Percentiles rank a stretch among this genome's conserved stretches.
phyloP scores from a whole-genome alignment of 345 rosid genomes.

The Acer campestre region DNA sequence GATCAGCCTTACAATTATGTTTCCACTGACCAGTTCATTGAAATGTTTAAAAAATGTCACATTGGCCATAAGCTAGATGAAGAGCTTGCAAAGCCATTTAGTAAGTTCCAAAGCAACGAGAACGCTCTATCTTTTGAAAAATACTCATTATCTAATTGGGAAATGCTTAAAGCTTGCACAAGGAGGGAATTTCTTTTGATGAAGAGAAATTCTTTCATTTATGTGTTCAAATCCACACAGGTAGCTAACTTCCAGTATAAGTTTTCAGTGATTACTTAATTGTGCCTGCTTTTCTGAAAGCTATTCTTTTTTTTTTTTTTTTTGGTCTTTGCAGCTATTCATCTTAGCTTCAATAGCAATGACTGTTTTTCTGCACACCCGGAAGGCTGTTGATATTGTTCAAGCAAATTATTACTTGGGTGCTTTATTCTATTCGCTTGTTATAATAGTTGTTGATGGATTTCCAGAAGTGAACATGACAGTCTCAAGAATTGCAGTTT shows the following conservation, averaged over 20 bases:
- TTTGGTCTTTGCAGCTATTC: constrained; percentile 11
- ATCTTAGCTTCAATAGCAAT: constrained; percentile 17
- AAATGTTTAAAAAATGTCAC: constrained; percentile 23
- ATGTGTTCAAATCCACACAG: constrained; percentile 34
- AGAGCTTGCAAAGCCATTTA: constrained; percentile 35
- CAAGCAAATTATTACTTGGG: background rate
- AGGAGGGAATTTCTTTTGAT: constrained; percentile 40
- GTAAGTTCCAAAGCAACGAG: constrained; percentile 30
- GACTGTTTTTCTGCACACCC: constrained; percentile 28
- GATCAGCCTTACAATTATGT: constrained; percentile 34
- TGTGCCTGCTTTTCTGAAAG: background rate
- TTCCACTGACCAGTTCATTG: constrained; percentile 25
- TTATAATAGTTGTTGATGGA: background rate
- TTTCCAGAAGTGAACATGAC: background rate
- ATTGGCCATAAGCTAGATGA: constrained; percentile 18
- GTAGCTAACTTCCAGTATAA: constrained; percentile 23
- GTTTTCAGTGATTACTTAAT: background rate
- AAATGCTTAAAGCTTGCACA: constrained; percentile 33
- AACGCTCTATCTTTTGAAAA: constrained; percentile 26
- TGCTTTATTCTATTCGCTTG: background rate
- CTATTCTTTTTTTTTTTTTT: no score
- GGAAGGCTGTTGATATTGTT: background rate
- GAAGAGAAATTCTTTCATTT: constrained; percentile 38
- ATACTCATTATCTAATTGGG: constrained; percentile 34
- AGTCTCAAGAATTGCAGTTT: background rate